These are phyloP conservation scores for Cucurbita argyrosperma DNA, from an alignment of 306 rosid species.

Conservation along the genomic window DNA sequence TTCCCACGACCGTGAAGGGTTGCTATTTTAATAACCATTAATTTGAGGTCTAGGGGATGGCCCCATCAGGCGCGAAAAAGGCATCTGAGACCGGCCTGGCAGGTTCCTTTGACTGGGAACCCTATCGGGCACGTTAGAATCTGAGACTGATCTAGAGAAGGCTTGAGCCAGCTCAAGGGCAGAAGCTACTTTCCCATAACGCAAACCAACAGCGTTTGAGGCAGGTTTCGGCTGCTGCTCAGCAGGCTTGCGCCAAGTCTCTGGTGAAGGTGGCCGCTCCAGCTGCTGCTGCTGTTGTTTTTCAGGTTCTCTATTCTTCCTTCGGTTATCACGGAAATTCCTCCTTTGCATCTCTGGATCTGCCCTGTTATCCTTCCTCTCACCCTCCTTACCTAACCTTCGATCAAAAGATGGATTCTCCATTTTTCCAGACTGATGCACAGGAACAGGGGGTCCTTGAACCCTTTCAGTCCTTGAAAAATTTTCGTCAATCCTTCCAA, in stretches of 20 bases:
- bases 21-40: conserved; percentile 52
- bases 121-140: conserved; percentile 40
- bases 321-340: conserved; percentile 58
- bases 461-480: conserved; percentile 39
- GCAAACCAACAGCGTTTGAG: conserved; percentile 26
- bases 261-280: conserved; percentile 78
- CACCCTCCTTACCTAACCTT: conserved; percentile 44
- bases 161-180: conserved; percentile 91
- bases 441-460: conserved; percentile 26
- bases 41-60: conserved; percentile 75
- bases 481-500: conserved; percentile 48
- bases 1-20: not conserved
- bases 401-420: conserved; percentile 43
- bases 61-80: conserved; percentile 81
- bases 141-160: conserved; percentile 78
- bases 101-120: conserved; percentile 39
- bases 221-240: conserved; percentile 48
- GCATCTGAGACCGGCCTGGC: conserved; percentile 43
- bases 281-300: conserved; percentile 38
- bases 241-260: conserved; percentile 86
- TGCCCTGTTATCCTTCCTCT: conserved; percentile 47
- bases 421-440: conserved; percentile 26
- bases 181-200: conserved; percentile 65
- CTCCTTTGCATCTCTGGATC: conserved; percentile 51
- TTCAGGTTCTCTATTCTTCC: conserved; percentile 40